Conservation (phyloP, 2,329 filamentous ascomycete genomes). For the Epichloe baconii region DNA sequence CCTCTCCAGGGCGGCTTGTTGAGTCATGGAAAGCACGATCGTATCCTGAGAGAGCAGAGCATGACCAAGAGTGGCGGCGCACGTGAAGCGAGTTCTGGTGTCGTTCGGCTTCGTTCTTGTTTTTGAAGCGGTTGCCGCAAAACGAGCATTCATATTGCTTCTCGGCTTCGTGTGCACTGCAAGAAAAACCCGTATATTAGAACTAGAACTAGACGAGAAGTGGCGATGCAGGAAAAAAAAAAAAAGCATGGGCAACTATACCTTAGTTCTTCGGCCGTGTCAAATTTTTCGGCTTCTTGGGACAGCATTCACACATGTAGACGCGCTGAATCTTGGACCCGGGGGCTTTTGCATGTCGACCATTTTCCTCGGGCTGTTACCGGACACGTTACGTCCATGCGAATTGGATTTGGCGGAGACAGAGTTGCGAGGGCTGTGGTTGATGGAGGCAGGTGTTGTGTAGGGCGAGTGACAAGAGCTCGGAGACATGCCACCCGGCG, state of each 20-base stretch:
- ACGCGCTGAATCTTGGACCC: constrained; percentile 39
- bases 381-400: constrained; percentile 34
- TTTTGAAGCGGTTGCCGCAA: constrained; percentile 93
- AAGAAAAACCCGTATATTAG: constrained; percentile 10
- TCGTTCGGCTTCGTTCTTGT: constrained; percentile 94
- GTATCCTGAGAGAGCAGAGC: constrained; percentile 66
- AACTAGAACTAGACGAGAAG: neutral
- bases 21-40: constrained; percentile 82
- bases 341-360: constrained; percentile 34
- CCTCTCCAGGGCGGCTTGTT: constrained; percentile 48
- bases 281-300: constrained; percentile 96
- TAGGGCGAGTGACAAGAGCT: constrained; percentile 37
- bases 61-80: constrained; percentile 91
- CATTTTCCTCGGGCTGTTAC: constrained; percentile 38
- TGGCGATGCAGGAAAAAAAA: too few relatives aligned
- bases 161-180: constrained; percentile 76
- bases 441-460: constrained; percentile 32
- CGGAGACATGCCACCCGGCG: constrained; percentile 37
- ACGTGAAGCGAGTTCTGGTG: constrained; percentile 94
- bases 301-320: constrained; percentile 81
- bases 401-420: constrained; percentile 25
- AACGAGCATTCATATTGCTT: constrained; percentile 93
- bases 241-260: constrained; percentile 31
- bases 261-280: constrained; percentile 71
- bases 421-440: constrained; percentile 35